Base-by-base conservation (phyloP, 768 basidiomycete genomes). In the Lactifluus subvellereus region DNA sequence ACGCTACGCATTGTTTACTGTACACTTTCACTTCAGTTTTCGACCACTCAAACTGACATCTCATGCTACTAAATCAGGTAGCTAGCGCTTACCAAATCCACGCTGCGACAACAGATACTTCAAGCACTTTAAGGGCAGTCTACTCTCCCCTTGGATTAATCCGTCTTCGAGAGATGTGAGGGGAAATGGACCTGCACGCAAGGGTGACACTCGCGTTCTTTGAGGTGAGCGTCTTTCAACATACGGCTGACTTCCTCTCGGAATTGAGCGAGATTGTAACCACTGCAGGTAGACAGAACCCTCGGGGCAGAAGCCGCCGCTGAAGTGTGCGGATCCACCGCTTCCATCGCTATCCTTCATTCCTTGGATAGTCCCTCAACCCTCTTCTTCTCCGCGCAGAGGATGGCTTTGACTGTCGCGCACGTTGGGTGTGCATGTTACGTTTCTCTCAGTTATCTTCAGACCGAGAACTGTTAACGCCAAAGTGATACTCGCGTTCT, bases 271-370 rank as follows among this genome's bases (percentile, higher is more conserved):
- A 38, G n/a, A 52, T 22, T 47, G 27, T 38, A 45, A 20, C 35
- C 20, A 9, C 11, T 22, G 37, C 57, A 92, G 89, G 87, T 87
- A 56, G 94, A 96, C 71, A 83, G 84, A 69, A 80, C 84, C 59
- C 75, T 95, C n/a, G 85, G 89, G 5, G 80, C 78, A 42, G 84
- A 90, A 67, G 79, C 80, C 30, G 80, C 85, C 61, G 86, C 91
- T 0, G 84, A 86, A 71, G 76, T 81, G 43, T 91, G 88, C 66
- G 97, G 97, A 2, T 91, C 94, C 14, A 96, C 94, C 3, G 93
- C 92, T 8, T 96, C 94, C 1, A 83, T 97, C 2, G 92, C 86
- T 0, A 79, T 98, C 43, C 77, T 98, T n/a, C 95, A 98, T 66
- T 89, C 92, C 30, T 78, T 98, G 16, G 96, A 98, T 72, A 71